Conservation (phyloP, 2,329 filamentous ascomycete species). For the Calonectria montana region DNA sequence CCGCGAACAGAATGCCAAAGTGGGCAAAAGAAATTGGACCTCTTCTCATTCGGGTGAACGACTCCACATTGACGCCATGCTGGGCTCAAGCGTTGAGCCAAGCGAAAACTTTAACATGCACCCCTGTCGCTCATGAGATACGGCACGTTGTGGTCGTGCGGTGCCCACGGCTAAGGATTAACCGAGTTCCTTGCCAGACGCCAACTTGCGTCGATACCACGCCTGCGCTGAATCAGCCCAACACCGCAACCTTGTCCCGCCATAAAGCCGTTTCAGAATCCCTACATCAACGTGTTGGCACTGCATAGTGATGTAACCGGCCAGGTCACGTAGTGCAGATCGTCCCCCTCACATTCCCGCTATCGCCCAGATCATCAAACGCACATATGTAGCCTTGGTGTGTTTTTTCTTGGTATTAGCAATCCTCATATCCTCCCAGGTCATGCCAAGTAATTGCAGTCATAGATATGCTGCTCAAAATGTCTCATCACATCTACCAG, state of each 20-base stretch:
- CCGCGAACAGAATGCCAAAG: neutral
- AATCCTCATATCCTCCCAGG: neutral
- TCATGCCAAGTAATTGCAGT: neutral
- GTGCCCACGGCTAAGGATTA: neutral
- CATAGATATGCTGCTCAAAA: neutral
- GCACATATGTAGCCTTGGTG: neutral
- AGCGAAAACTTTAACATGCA: neutral
- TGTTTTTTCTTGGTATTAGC: neutral
- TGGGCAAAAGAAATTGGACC: neutral
- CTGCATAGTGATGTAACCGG: neutral
- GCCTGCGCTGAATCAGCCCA: neutral
- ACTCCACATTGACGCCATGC: slow-evolving; percentile 7
- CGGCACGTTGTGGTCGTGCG: neutral
- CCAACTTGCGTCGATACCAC: neutral
- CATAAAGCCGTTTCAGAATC: neutral
- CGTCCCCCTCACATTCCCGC: neutral
- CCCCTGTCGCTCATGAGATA: neutral
- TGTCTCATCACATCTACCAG: too few relatives aligned
- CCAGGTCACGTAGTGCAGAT: neutral
- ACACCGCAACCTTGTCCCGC: neutral
- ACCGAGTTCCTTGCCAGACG: neutral
- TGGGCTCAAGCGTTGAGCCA: neutral
- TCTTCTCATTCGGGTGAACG: neutral
- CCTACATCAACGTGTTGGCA: neutral
- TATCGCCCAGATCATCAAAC: neutral